A percentile compares a stretch with the other conserved stretches of the same genome.
Evolutionary conservation across 768 basidiomycete species (phyloP).

Genomic region (Grammothele lineata): DNA sequence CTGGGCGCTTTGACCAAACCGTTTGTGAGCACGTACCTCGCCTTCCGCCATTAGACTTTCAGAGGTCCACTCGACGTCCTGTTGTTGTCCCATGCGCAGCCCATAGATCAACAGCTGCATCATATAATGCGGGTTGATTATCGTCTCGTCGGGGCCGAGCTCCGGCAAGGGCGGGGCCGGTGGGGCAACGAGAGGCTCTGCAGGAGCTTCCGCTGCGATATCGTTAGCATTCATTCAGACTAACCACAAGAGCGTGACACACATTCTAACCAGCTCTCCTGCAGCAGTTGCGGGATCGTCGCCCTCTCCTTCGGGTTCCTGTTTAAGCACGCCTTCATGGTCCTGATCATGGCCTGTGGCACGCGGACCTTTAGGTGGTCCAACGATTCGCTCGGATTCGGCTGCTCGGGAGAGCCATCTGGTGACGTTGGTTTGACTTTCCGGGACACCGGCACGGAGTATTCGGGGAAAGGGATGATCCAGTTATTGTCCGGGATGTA

Average conservation of each 20-base stretch:
- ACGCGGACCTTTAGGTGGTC: conserved; percentile 73
- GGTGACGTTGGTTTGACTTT: conserved; percentile 31
- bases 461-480: conserved; percentile 78
- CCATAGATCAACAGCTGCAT: conserved; percentile 67
- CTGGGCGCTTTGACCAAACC: neutral
- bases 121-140: conserved; percentile 82
- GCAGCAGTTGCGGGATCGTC: conserved; percentile 83
- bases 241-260: conserved; percentile 23
- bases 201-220: no score
- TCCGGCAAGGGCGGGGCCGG: conserved; percentile 25
- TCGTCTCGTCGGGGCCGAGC: conserved; percentile 51
- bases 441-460: conserved; percentile 35
- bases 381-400: conserved; percentile 18
- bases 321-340: conserved; percentile 77
- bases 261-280: conserved; percentile 77
- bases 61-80: conserved; percentile 36
- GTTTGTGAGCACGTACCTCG: conserved; percentile 35
- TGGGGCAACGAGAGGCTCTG: neutral
- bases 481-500: conserved; percentile 81
- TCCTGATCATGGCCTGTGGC: conserved; percentile 67
- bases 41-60: conserved; percentile 51
- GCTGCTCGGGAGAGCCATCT: conserved; percentile 32
- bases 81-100: conserved; percentile 49
- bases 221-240: no score
- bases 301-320: conserved; percentile 80